Percentiles rank a stretch among this genome's conserved stretches.
Conservation (phyloP, 2,329 filamentous ascomycete genomes). For the Fusarium tricinctum region DNA sequence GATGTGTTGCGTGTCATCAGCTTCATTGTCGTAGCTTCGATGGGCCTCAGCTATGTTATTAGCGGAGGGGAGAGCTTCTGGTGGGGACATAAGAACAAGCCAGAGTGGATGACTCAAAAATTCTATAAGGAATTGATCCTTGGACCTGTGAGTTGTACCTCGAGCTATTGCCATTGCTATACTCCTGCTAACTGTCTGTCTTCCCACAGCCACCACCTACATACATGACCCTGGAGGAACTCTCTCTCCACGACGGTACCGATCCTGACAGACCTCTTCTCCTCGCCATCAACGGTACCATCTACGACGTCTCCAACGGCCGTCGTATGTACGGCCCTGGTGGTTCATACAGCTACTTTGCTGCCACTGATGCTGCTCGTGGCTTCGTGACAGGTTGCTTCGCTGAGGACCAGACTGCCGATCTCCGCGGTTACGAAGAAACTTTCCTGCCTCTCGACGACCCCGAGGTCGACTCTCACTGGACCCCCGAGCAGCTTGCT, state of each 20-base stretch:
- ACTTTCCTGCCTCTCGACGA: slow-evolving; percentile 82
- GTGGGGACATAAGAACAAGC: slow-evolving; percentile 74
- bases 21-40: slow-evolving; percentile 75
- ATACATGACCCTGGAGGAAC: slow-evolving; percentile 80
- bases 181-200: slow-evolving; percentile 13
- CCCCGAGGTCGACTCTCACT: slow-evolving; percentile 71
- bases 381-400: slow-evolving; percentile 96
- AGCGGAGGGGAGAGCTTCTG: slow-evolving; percentile 77
- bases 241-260: slow-evolving; percentile 81
- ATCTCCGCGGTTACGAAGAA: slow-evolving; percentile 87
- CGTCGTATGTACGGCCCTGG: slow-evolving; percentile 83
- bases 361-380: slow-evolving; percentile 86
- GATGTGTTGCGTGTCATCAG: slow-evolving; percentile 78
- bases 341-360: slow-evolving; percentile 88
- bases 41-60: slow-evolving; percentile 81
- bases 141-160: slow-evolving; percentile 44
- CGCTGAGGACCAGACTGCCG: slow-evolving; percentile 83
- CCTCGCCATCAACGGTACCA: slow-evolving; percentile 88
- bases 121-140: slow-evolving; percentile 64
- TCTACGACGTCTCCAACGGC: slow-evolving; percentile 84
- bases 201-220: slow-evolving; percentile 68
- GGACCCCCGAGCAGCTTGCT: slow-evolving; percentile 67
- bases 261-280: slow-evolving; percentile 85
- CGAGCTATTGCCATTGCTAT: slow-evolving; percentile 2
- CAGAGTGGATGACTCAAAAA: slow-evolving; percentile 72